Conservation (phyloP, 768 basidiomycete genomes). For the Kwoniella sp. region DNA sequence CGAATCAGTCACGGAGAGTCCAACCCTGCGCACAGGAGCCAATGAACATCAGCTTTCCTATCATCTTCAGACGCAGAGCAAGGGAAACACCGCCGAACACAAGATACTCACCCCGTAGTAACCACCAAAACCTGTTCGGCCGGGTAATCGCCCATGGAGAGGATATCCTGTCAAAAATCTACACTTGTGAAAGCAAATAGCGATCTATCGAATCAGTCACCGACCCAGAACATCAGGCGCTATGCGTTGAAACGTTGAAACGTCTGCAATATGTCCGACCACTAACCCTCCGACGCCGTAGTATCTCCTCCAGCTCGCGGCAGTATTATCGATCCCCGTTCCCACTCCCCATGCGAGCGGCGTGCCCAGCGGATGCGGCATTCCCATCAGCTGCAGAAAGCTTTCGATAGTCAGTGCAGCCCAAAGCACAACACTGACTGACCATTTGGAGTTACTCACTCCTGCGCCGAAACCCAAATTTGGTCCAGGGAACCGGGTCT, state of each 20-base stretch:
- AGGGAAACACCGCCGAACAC: neutral
- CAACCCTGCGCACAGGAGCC: neutral
- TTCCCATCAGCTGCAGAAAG: conserved; percentile 35
- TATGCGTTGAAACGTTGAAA: too few relatives aligned
- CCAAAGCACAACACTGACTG: neutral
- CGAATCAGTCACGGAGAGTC: neutral
- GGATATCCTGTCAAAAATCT: conserved; percentile 46
- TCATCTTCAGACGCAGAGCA: neutral
- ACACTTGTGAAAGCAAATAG: neutral
- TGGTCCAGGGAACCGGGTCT: conserved; percentile 44
- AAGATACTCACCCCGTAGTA: conserved; percentile 44
- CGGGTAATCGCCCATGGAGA: conserved; percentile 30
- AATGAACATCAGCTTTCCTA: too few relatives aligned
- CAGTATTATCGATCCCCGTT: conserved; percentile 46
- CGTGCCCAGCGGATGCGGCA: conserved; percentile 41
- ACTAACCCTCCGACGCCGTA: conserved; percentile 43
- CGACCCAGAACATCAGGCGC: too few relatives aligned
- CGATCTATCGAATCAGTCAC: too few relatives aligned
- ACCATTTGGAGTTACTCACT: conserved; percentile 23
- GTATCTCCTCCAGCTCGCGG: conserved; percentile 47
- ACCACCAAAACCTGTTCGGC: conserved; percentile 40
- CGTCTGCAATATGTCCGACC: too few relatives aligned
- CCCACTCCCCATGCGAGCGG: conserved; percentile 41
- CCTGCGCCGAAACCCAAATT: conserved; percentile 43
- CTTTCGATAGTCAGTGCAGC: neutral